A percentile compares a stretch with the other conserved stretches of the same genome.
Evolutionary conservation across 108 stramenopile species (phyloP).

Genomic region (Cylindrotheca closterium): DNA sequence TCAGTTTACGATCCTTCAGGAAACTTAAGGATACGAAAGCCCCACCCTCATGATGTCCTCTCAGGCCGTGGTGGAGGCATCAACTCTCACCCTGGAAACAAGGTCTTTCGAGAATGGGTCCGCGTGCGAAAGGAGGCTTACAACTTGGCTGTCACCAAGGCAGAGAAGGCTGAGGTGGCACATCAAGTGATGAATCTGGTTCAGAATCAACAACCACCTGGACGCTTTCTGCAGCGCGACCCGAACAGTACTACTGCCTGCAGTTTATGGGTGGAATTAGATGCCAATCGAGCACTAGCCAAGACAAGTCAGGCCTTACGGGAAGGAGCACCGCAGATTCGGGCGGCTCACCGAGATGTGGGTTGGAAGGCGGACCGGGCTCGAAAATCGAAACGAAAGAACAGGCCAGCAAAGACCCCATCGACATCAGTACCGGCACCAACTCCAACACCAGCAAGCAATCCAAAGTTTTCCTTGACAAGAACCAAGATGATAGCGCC

Average conservation of each 20-base stretch:
- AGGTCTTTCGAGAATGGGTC: constrained; percentile 74
- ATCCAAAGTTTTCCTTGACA: not conserved
- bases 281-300: constrained; percentile 64
- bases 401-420: constrained; percentile 1
- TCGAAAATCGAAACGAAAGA: constrained; percentile 9
- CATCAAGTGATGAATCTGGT: constrained; percentile 62
- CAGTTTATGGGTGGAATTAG: constrained; percentile 76
- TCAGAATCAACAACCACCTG: constrained; percentile 47
- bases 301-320: constrained; percentile 84
- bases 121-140: constrained; percentile 61
- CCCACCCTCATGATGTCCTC: constrained; percentile 44
- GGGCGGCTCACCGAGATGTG: constrained; percentile 42
- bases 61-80: constrained; percentile 84
- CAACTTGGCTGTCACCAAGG: constrained; percentile 68
- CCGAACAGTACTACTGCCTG: constrained; percentile 16
- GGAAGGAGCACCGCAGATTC: constrained; percentile 81
- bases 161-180: constrained; percentile 66
- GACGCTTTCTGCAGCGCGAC: constrained; percentile 69
- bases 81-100: constrained; percentile 75
- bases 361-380: not conserved
- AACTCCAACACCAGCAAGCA: not conserved
- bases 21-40: constrained; percentile 25
- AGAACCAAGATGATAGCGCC: not conserved
- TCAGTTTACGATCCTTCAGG: not conserved
- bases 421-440: not conserved